Evolutionary conservation across 2,329 filamentous ascomycete species (phyloP), one percentile per base, ranked within the genome.

Genomic region (Epichloe glyceriae): DNA sequence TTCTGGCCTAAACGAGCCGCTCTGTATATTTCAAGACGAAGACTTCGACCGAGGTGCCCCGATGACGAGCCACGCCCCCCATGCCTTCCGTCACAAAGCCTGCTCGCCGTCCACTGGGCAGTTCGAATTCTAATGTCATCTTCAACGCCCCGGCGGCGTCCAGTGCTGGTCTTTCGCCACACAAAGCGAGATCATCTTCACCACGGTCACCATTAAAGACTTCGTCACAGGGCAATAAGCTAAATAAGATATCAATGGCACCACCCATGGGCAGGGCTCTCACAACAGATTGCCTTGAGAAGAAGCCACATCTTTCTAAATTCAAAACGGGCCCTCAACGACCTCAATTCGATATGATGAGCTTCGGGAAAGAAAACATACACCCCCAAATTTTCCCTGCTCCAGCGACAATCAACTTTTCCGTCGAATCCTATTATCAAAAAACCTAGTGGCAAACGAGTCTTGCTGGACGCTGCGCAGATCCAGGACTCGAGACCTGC

Each of bases 381-480:
- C 73, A 75, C 43, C 74, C 74, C 2, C 66, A 72, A 17, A 61
- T 76, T 50, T 79, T 73, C 56, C 71, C 75, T 2, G 71, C 72
- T 12, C 71, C 71, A 15, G 59, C 70, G 1, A 61, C 72, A 4
- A 69, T 74, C 56, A 73, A 71, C 60, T 62, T 79, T 30, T 71
- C 73, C 22, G 62, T 78, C 39, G 76, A 80, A 53, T 71, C 67
- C 48, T 74, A 72, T 55, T 78, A 76, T 43, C 73, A 72, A 53
- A 80, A 80, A 79, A 51, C 64, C 72, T 1, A 68, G 72, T 8
- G 69, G 70, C 41, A 82, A 82, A 63, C 81, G 86, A 58, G 71
- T 75, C 7, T 70, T 90, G 42, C 76, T 86, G 66, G 88, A 95
- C 49, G 79, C 86, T 4, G 80, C 84, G 4, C 81, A 84, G 1